A percentile compares a stretch with the other conserved stretches of the same genome.
phyloP scores from a whole-genome alignment of 805 yeast species.

The Zygosaccharomyces pseudorouxii region DNA sequence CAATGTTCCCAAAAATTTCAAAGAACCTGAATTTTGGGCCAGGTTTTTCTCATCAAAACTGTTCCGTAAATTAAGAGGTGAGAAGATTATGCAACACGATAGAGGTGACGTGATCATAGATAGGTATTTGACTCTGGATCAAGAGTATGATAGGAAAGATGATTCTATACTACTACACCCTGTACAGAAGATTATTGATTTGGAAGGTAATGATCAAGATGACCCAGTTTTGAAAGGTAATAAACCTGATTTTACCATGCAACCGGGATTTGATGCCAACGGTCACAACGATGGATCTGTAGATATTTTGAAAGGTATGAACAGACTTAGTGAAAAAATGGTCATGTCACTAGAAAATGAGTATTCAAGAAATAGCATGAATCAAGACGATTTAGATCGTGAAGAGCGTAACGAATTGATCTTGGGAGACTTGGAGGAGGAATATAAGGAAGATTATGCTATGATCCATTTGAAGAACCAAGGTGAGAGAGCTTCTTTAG shows the following conservation, averaged over 20 bases:
- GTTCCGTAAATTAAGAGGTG: constrained; percentile 86
- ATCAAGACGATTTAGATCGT: constrained; percentile 36
- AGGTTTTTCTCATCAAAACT: constrained; percentile 87
- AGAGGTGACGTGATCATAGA: constrained; percentile 84
- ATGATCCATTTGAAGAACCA: constrained; percentile 38
- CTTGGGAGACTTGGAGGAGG: constrained; percentile 49
- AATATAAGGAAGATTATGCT: constrained; percentile 47
- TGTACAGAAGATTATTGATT: constrained; percentile 69
- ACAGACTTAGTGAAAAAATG: constrained; percentile 78
- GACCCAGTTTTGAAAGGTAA: constrained; percentile 73
- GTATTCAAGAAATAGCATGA: constrained; percentile 36
- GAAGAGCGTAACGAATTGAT: constrained; percentile 44
- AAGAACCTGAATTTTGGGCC: constrained; percentile 95
- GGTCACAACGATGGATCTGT: constrained; percentile 61
- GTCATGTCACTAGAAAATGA: constrained; percentile 50
- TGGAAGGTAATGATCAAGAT: constrained; percentile 77
- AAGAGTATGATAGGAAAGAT: constrained; percentile 48
- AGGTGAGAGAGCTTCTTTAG: constrained; percentile 18
- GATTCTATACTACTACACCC: constrained; percentile 41
- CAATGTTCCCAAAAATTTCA: constrained; percentile 73
- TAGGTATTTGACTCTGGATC: constrained; percentile 69
- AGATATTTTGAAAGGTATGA: constrained; percentile 80
- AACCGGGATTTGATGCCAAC: constrained; percentile 43
- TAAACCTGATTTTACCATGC: constrained; percentile 86
- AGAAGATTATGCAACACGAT: constrained; percentile 66